Evolutionary conservation across 2,329 filamentous ascomycete species (phyloP), one percentile per base, ranked within the genome.

Genomic region (Blastomyces parvus): DNA sequence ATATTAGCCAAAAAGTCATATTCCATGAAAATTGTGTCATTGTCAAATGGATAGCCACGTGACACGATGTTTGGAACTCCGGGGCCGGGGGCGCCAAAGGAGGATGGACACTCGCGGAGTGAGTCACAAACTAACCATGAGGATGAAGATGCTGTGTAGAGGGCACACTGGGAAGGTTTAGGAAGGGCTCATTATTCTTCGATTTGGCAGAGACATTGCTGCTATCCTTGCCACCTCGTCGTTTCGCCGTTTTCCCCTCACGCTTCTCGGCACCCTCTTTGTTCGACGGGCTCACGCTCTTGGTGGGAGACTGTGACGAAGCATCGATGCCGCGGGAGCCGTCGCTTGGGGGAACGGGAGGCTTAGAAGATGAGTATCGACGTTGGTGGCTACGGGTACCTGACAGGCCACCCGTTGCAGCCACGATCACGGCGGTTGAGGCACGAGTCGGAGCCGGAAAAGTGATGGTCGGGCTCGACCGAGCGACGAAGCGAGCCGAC

Each of bases 341-440:
- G 72, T 80, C 77, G 64, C 77, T 80, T 2, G 78, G 76, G 42
- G 76, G 76, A 50, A 76, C 72, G 22, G 76, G 76, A 40, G 76
- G 78, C 66, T 80, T 80, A n/a, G 78, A 80, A 44, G 78, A 80
- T 53, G 78, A 80, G 71, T 80, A 79, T 63, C 78, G 75, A 65
- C 77, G 75, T 68, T 80, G 78, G 67, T 79, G 78, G 73, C 67
- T 69, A 57, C 72, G 72, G 64, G 72, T 72, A 63, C 70, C 67
- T 65, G 62, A 50, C 67, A 75, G 66, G 61, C 70, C 69, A 66
- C 69, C 70, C 25, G 72, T 71, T 30, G 67, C 62, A 48, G 64
- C 65, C 59, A 71, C 70, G 65, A 76, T 71, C 67, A 70, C 66
- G 58, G 71, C 69, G 55, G 63, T 68, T 46, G 71, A 70, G 14